Percentiles rank a stretch among this genome's conserved stretches.
These are phyloP conservation scores for Albatrellus ellisii DNA, from an alignment of 768 basidiomycete genomes.

Conservation along the genomic window DNA sequence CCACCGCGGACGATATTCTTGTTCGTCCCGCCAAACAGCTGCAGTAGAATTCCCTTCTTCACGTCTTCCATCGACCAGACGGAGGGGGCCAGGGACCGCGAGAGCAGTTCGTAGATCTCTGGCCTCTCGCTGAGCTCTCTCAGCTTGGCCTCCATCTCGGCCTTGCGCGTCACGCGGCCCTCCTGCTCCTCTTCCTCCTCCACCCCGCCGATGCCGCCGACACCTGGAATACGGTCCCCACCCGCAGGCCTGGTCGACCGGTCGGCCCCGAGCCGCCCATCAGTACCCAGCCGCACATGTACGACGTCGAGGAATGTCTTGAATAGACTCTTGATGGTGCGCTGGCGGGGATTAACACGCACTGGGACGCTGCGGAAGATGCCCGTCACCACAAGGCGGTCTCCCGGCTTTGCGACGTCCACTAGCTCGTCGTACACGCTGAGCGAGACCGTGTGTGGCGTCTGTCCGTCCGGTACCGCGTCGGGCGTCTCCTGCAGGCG, in stretches of 20 bases:
- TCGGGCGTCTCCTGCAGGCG: constrained; percentile 96
- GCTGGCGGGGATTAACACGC: constrained; percentile 84
- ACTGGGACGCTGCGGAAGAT: constrained; percentile 94
- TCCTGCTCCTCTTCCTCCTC: constrained; percentile 38
- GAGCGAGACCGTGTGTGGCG: constrained; percentile 92
- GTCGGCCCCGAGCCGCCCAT: constrained; percentile 59
- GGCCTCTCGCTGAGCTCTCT: constrained; percentile 55
- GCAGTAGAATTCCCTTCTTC: constrained; percentile 94
- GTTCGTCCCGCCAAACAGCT: constrained; percentile 96
- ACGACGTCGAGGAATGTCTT: constrained; percentile 97
- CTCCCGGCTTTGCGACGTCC: constrained; percentile 92
- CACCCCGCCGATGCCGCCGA: constrained; percentile 55
- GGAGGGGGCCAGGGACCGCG: constrained; percentile 80
- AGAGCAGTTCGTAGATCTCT: constrained; percentile 79
- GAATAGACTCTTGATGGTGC: constrained; percentile 90
- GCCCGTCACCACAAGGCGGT: constrained; percentile 80
- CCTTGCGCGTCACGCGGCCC: constrained; percentile 30
- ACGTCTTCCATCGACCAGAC: constrained; percentile 99
- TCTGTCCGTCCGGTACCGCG: constrained; percentile 95
- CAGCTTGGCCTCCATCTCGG: constrained; percentile 72
- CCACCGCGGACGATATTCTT: constrained; percentile 90
- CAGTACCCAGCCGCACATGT: constrained; percentile 68
- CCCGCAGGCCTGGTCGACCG: constrained; percentile 60
- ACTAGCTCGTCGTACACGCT: constrained; percentile 99
- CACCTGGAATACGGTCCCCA: constrained; percentile 54